Base-by-base conservation (phyloP, 257 asterid species). In the Asclepias syriaca region DNA sequence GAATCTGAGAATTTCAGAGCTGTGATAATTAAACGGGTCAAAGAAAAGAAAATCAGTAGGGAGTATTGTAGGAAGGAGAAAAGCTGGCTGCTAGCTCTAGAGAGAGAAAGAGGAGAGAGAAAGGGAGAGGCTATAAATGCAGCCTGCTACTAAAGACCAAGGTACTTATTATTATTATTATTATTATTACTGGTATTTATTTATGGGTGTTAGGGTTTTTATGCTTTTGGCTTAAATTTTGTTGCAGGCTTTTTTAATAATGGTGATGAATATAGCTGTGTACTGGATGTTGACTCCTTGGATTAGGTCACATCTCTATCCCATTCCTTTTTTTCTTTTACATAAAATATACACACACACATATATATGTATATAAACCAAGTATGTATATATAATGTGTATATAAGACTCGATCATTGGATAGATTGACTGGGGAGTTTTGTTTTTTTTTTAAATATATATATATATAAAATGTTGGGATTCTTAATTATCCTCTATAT, bases 221-320 rank as follows among this genome's bases (percentile, higher is more conserved):
- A 60, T 74, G 73, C 78, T 74, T 80, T 77, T 76, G 77, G 78
- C 83, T 77, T 84, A 54, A 86, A 77, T 83, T 78, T 83, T 54
- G 54, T 81, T 87, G 88, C 87, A 85, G 94, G 84, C 92, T 82
- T 87, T 43, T 89, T 78, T 43, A 69, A 57, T 54, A 54, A 63
- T 75, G 67, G 71, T 66, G 2, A 77, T 77, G 57, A 63, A 61
- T 56, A 34, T 56, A 22, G 29, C 56, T 65, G 54, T n/a, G 76
- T 69, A 71, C 66, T n/a, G 76, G 73, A 71, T 71, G 76, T 77
- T 65, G 76, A 77, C 80, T 71, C 76, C 54, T 65, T 71, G 50
- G 12, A 34, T 68, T 63, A 60, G 57, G 66, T 75, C 59, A 75
- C 70, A 60, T 61, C 66, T 13, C 19, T 58, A 32, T 11, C n/a